phyloP scores from a whole-genome alignment of 2,329 filamentous ascomycete genomes.

The Diplodia corticola region DNA sequence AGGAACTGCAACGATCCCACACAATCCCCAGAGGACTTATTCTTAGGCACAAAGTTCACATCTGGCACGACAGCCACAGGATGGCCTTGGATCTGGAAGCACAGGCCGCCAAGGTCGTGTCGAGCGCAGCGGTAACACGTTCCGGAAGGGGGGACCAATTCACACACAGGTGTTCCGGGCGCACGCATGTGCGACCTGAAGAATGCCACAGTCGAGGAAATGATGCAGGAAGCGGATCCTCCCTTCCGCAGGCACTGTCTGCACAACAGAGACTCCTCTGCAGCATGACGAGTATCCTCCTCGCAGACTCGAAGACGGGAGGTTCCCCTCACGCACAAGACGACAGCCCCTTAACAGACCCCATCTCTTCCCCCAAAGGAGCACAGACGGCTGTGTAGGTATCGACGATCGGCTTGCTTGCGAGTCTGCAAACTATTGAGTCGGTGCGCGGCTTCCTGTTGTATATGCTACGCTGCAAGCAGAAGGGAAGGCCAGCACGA shows the following conservation, averaged over 20 bases:
- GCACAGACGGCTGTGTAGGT: neutral
- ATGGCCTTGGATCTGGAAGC: neutral
- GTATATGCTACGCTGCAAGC: neutral
- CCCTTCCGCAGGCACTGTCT: neutral
- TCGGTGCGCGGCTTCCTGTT: neutral
- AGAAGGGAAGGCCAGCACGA: too few relatives aligned
- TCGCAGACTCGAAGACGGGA: neutral
- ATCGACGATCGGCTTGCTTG: neutral
- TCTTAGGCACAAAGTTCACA: neutral
- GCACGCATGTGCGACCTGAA: neutral
- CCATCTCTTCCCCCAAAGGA: neutral
- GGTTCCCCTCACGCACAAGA: neutral
- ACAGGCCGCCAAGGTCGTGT: neutral
- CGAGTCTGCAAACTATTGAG: neutral
- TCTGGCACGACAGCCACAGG: neutral
- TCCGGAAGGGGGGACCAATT: neutral
- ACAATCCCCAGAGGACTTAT: neutral
- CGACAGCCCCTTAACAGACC: neutral
- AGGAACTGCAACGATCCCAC: neutral
- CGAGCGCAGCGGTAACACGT: neutral
- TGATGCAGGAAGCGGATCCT: neutral
- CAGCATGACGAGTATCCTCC: neutral
- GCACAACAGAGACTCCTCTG: neutral
- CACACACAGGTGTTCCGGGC: neutral
- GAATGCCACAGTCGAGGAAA: neutral